Base-by-base conservation (phyloP, 192 early-diverging fungal genomes). In the Geranomyces variabilis region DNA sequence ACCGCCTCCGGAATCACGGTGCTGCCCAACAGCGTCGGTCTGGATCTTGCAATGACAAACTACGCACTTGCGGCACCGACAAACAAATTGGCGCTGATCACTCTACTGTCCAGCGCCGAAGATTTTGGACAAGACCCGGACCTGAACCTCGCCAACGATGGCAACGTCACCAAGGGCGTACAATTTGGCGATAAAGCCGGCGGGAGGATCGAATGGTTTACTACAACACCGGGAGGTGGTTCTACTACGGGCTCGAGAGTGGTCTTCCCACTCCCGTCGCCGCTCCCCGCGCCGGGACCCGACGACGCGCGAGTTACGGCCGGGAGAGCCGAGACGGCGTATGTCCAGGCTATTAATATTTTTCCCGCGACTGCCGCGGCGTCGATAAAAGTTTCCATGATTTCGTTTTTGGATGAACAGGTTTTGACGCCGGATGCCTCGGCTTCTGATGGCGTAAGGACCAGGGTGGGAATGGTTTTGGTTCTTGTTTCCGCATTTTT, bases 331-430 rank as follows among this genome's bases (percentile, higher is more conserved):
- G 66, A 68, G 49, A 33, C 66, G 17, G 28, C 46, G 8, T 41
- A 68, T n/a, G 22, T 33, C 43, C 53, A 56, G 29, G 53, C 34
- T 22, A 9, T 68, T 0, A 68, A 68, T 33, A 29, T 60, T 17
- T 3, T 31, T 33, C 58, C 31, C 2, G 12, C 22, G 22, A 7
- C 22, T 7, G 4, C 22, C 6, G 51, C 21, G 21, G 17, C 6
- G 4, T 15, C 51, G 6, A 8, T 68, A 0, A 30, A 14, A 26
- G 49, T 68, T 5, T 48, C 43, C 15, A 30, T 48, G 47, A 56
- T 68, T 22, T 7, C 34, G 1, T 68, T 68, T 56, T 36, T 68
- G n/a, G 66, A 68, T 30, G 66, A 68, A 48, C 43, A 68, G 30
- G 29, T 68, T 56, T 33, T 68, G 26, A 68, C 66, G n/a, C 66